Conservation (phyloP, 495 filamentous ascomycete species). For the Aspergillus homomorphus region DNA sequence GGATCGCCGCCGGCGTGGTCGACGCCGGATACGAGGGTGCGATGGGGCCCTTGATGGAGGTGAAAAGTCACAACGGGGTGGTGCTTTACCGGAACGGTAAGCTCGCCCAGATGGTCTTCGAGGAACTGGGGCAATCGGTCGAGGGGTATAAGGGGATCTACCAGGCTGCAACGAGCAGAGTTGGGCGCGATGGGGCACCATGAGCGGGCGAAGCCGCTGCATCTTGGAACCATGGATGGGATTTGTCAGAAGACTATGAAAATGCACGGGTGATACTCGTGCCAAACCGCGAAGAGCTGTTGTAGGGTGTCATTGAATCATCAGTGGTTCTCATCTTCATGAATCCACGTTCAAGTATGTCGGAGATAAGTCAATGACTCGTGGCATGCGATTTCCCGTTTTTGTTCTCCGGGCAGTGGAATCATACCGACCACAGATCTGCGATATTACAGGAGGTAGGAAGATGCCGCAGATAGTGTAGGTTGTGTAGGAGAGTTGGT, state of each 20-base stretch:
- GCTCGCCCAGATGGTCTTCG: constrained; percentile 44
- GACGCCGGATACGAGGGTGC: constrained; percentile 48
- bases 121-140: constrained; percentile 32
- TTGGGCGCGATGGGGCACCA: constrained; percentile 27
- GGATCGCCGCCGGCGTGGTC: constrained; percentile 40
- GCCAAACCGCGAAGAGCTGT: too few species aligned
- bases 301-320: too few species aligned
- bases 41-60: constrained; percentile 42
- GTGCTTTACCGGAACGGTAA: constrained; percentile 32
- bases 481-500: too few species aligned
- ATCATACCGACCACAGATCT: not conserved
- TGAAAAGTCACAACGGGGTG: constrained; percentile 37
- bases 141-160: constrained; percentile 45
- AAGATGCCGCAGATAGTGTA: not conserved
- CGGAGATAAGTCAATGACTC: too few species aligned
- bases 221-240: too few species aligned
- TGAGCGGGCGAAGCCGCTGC: too few species aligned
- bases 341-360: too few species aligned
- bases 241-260: not conserved
- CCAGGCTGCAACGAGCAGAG: constrained; percentile 29
- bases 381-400: too few species aligned
- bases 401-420: not conserved
- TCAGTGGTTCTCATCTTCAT: too few species aligned
- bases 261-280: too few species aligned
- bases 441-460: not conserved